Evolutionary conservation across 495 filamentous ascomycete genomes (phyloP), one percentile per base, ranked within the genome.

Genomic region (Daldinia grandis): DNA sequence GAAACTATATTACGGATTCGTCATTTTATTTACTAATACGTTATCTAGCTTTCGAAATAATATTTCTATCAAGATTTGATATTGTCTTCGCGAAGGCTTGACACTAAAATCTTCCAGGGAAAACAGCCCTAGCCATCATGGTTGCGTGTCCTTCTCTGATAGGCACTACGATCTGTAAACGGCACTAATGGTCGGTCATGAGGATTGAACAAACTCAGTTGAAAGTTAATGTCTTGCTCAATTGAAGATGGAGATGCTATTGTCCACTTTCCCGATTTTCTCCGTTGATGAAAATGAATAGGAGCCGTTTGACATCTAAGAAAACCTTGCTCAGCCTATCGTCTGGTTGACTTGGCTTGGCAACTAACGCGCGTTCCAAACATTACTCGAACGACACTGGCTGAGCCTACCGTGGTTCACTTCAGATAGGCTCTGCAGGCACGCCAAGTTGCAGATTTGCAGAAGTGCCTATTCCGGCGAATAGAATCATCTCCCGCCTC

Each of bases 111-210:
- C 31, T 72, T 19, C 28, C 31, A 44, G 47, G 54, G 35, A 19
- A 64, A 51, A 55, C 24, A 14, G 27, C 49, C 56, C 56, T 35
- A 17, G 38, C 17, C 9, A 58, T 42, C 37, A 4, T 58, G 28
- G 58, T 24, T 53, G 40, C 65, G 65, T 73, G 70, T 68, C 53
- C 65, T 15, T 54, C 51, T 73, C 61, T 73, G 65, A 73, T 73
- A 73, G 70, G 70, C 17, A 69, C 64, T 33, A 21, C 21, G 3
- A 21, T 49, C 31, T 42, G 60, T 47, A 28, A 42, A 40, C 64
- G 57, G 44, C 61, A 65, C 65, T 66, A 69, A 50, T 42, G 4
- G 14, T 38, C 31, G 44, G 65, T 73, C 70, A 73, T 66, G 70
- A 66, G 70, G 33, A 62, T 53, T 61, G 58, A 69, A 57, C 56